Conservation (phyloP, 495 filamentous ascomycete genomes). For the Penicillium salamii region DNA sequence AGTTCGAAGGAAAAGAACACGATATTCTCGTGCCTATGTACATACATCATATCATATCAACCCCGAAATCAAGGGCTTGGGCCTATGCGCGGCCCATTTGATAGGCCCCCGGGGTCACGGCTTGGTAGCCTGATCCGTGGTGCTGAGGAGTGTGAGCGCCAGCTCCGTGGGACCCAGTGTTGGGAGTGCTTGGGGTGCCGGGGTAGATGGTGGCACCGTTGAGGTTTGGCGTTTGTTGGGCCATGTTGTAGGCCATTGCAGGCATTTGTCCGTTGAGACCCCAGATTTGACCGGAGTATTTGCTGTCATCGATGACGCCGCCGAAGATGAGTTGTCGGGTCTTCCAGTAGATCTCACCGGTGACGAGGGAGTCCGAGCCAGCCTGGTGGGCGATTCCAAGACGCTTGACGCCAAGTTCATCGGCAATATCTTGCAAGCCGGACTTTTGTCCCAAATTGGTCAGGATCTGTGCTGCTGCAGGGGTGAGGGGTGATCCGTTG, state of each 20-base stretch:
- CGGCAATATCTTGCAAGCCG: conserved; percentile 88
- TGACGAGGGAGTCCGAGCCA: conserved; percentile 86
- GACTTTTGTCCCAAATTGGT: conserved; percentile 79
- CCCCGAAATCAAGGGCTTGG: conserved; percentile 2
- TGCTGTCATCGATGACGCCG: conserved; percentile 68
- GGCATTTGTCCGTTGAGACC: conserved; percentile 68
- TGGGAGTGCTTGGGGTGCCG: conserved; percentile 71
- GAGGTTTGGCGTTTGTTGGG: conserved; percentile 49
- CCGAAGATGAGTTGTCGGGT: conserved; percentile 82
- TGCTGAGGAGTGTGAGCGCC: conserved; percentile 57
- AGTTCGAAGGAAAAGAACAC: conserved; percentile 25
- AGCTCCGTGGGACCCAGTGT: conserved; percentile 49
- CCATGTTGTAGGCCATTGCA: conserved; percentile 43
- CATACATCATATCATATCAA: conserved; percentile 34
- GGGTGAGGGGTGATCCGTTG: conserved; percentile 57
- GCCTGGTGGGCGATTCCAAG: conserved; percentile 85
- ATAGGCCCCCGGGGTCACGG: conserved; percentile 62
- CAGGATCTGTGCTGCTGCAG: conserved; percentile 63
- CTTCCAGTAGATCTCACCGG: conserved; percentile 90
- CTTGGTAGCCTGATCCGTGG: conserved; percentile 48
- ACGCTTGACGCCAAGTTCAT: conserved; percentile 84
- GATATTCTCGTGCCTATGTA: conserved; percentile 28
- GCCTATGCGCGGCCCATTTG: conserved; percentile 41
- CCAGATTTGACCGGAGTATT: conserved; percentile 84
- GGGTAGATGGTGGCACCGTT: conserved; percentile 59